Percentiles rank a stretch among this genome's conserved stretches.
Conservation (phyloP, 306 rosid species). For the Lathyrus oleraceus region DNA sequence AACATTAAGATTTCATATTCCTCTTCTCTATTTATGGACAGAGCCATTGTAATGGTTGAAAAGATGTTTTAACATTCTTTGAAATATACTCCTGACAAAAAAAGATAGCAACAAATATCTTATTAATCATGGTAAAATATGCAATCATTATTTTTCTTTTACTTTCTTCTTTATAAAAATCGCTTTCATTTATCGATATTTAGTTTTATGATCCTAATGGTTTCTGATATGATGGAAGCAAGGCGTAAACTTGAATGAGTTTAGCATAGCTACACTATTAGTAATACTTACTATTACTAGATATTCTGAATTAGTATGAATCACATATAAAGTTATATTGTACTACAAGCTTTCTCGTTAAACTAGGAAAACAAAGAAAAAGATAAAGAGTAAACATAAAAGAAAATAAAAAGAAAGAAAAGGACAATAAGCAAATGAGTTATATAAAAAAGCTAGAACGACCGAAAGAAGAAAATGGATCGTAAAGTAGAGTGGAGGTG, state of each 20-base stretch:
- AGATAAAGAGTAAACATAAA: not conserved
- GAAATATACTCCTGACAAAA: not conserved
- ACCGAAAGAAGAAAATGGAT: slow-evolving; percentile 6
- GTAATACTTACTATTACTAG: no score
- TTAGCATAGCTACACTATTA: no score
- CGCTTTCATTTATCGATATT: not conserved
- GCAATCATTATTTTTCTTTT: not conserved
- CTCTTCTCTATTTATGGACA: not conserved
- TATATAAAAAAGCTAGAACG: not conserved
- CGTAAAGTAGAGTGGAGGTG: not conserved
- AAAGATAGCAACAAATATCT: not conserved
- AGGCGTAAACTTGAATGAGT: no score
- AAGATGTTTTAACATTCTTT: not conserved
- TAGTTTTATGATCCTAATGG: not conserved
- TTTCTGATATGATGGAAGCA: no score
- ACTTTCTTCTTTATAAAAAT: not conserved
- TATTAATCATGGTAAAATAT: not conserved
- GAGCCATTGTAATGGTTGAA: not conserved
- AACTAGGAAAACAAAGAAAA: slow-evolving; percentile 30
- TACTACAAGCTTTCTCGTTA: slow-evolving; percentile 34
- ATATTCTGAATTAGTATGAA: not conserved
- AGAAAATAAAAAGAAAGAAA: not conserved
- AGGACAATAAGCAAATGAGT: not conserved
- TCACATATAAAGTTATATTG: slow-evolving; percentile 16
- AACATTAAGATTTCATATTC: not conserved